Conservation (phyloP, 2,329 filamentous ascomycete species). For the Trichoderma sp. region DNA sequence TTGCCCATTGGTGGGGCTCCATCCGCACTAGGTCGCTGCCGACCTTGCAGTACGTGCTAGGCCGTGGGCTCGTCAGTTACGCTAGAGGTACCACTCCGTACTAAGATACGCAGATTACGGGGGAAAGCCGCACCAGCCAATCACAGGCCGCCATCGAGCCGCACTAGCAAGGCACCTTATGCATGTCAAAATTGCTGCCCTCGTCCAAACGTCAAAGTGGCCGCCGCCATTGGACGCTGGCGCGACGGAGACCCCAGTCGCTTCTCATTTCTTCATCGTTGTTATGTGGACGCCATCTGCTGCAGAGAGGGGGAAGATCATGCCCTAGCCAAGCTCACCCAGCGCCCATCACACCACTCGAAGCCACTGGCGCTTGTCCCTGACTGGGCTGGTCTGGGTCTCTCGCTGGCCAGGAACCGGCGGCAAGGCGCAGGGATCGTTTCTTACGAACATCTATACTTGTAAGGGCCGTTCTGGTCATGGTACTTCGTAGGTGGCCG, state of each 20-base stretch:
- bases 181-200: constrained; percentile 24
- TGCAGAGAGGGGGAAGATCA: constrained; percentile 13
- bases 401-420: constrained; percentile 24
- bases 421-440: constrained; percentile 3
- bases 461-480: too few species aligned
- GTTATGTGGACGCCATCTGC: constrained; percentile 13
- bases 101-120: constrained; percentile 11
- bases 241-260: not conserved
- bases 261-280: not conserved
- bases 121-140: constrained; percentile 5
- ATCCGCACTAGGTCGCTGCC: constrained; percentile 9
- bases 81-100: constrained; percentile 16
- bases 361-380: not conserved
- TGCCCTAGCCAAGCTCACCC: constrained; percentile 5
- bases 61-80: not conserved
- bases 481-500: not conserved
- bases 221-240: constrained; percentile 11
- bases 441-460: not conserved
- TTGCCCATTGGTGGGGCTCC: constrained; percentile 12
- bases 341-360: constrained; percentile 15
- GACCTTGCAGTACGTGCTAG: constrained; percentile 4
- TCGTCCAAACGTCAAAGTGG: not conserved
- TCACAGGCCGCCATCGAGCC: not conserved
- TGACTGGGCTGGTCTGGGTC: not conserved
- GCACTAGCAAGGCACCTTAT: constrained; percentile 22